Conservation (phyloP, 2,329 filamentous ascomycete genomes). For the Phyllosticta citriasiana region DNA sequence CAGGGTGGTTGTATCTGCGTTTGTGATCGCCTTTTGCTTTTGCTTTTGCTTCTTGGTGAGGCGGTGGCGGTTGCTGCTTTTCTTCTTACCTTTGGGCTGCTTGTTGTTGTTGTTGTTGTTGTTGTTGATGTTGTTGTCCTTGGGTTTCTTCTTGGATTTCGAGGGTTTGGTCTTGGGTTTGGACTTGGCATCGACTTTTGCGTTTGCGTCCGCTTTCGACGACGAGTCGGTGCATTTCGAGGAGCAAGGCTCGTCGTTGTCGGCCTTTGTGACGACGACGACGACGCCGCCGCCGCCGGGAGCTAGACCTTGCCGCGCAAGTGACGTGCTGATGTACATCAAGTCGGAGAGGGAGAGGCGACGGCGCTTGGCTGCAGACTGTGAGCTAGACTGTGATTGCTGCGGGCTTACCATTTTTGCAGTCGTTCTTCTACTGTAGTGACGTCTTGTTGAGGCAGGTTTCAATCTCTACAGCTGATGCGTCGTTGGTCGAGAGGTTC, state of each 20-base stretch:
- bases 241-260: too few species aligned
- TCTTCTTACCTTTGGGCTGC: background rate
- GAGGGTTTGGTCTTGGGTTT: background rate
- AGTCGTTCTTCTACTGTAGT: background rate
- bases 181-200: too few species aligned
- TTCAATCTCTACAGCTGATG: background rate
- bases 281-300: too few species aligned
- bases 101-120: too few species aligned
- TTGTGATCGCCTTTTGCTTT: too few species aligned
- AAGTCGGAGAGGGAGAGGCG: background rate
- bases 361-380: background rate
- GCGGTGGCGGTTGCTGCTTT: too few species aligned
- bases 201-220: too few species aligned
- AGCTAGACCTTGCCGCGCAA: background rate
- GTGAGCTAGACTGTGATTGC: background rate
- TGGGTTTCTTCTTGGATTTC: background rate
- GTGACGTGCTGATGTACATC: background rate
- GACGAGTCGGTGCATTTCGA: too few species aligned
- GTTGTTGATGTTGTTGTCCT: too few species aligned
- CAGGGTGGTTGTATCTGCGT: too few species aligned
- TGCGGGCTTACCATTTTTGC: background rate
- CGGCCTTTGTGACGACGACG: background rate
- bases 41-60: background rate
- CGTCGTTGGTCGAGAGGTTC: too few species aligned
- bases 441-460: background rate